Evolutionary conservation across 1,284 basidiomycete genomes (phyloP).

Genomic region (Puccinia polysora): DNA sequence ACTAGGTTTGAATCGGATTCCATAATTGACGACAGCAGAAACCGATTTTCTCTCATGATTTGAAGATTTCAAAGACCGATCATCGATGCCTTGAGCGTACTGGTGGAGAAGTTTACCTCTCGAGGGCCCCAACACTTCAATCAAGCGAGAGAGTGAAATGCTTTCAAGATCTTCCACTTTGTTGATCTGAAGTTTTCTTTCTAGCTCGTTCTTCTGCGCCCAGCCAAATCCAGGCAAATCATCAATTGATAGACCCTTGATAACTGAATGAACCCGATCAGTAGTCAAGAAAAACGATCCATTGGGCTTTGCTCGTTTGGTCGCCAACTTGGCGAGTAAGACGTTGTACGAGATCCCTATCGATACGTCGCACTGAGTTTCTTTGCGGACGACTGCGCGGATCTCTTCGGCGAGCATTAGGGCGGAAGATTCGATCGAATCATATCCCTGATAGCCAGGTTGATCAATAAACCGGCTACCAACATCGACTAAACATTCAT

Average conservation of each 20-base stretch:
- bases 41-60: constrained; percentile 47
- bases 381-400: constrained; percentile 66
- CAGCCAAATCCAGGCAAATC: constrained; percentile 84
- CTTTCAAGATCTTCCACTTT: constrained; percentile 69
- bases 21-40: constrained; percentile 59
- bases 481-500: constrained; percentile 90
- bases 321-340: constrained; percentile 84
- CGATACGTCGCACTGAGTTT: constrained; percentile 72
- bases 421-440: constrained; percentile 52
- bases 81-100: constrained; percentile 12
- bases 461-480: constrained; percentile 60
- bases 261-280: constrained; percentile 60
- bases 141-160: constrained; percentile 10
- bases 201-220: constrained; percentile 53
- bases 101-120: constrained; percentile 21
- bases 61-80: background rate
- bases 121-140: constrained; percentile 23
- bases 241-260: constrained; percentile 73
- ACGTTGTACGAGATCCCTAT: constrained; percentile 90
- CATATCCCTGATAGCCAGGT: constrained; percentile 44
- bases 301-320: constrained; percentile 82
- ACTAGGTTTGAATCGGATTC: constrained; percentile 80
- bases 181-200: constrained; percentile 69
- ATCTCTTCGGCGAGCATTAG: constrained; percentile 68
- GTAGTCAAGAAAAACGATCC: constrained; percentile 68